Evolutionary conservation across 2,329 filamentous ascomycete species (phyloP), one percentile per base, ranked within the genome.

Genomic region (Dothistroma pini): DNA sequence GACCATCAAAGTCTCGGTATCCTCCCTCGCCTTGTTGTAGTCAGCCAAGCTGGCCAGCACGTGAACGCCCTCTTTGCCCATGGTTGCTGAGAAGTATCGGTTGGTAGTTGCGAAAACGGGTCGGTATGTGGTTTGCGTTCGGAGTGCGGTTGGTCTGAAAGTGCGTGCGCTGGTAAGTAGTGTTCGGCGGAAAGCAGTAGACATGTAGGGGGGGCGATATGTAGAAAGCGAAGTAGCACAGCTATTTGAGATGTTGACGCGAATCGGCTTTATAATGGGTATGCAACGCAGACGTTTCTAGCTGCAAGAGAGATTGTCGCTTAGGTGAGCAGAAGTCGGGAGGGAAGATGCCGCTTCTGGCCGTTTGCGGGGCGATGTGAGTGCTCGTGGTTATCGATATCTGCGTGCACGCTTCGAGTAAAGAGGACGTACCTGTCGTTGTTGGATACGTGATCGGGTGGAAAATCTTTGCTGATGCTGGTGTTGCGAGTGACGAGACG

Each of bases 1-100:
- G 63, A 97, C 80, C 69, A 96, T 84, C 66, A 89, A 76, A 57
- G 81, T 82, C 72, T 86, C 77, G 58, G 80, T 69, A 58, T 79
- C 71, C 56, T 79, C 72, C 58, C 79, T 74, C 60, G 83, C 83
- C 34, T 75, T 71, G 58, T 84, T 75, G 76, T 85, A 92, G 32
- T 86, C 84, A 25, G 78, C 72, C 73, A 82, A 84, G 67, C 86
- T 90, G 58, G 65, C 57, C 57, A 83, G 73, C 74, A 82, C 81
- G 76, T 83, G 80, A 35, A 83, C 80, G 65, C 79, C 79, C 67
- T 75, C 66, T 57, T 78, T 77, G 68, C 72, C 71, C 72, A 77
- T 79, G 58, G 72, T 79, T 60, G 72, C 73, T 64, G 76, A 75
- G 75, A 77, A 80, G 73, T 73, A 55, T 64, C 69, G 63, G 62